Base-by-base conservation (phyloP, 2,329 filamentous ascomycete genomes). In the Colletotrichum abscissum region DNA sequence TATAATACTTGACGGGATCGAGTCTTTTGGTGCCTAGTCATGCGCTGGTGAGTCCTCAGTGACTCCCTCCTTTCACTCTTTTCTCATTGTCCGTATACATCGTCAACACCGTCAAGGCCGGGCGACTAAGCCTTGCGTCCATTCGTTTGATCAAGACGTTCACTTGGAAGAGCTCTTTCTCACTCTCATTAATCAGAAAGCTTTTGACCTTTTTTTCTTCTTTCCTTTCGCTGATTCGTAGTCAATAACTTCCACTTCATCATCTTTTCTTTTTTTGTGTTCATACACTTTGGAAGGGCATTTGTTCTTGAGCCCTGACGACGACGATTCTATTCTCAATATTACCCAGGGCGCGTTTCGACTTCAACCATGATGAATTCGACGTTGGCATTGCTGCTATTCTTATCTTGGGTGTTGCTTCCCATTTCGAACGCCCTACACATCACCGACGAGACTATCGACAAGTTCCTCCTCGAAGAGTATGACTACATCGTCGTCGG, bases 401-500 rank as follows among this genome's bases (percentile, higher is more conserved):
- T 63, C 16, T 9, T 49, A 19, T 35, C 60, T 9, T 42, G 35
- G 11, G 7, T 57, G 19, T 12, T 74, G 46, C 42, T 70, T 30
- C 38, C 73, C 35, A 9, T 33, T 38, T 63, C 66, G 16, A 22
- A 1, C 14, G 66, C 66, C 56, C 57, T 75, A 24, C 66, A 66
- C 16, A 75, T 75, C 54, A 74, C 62, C 19, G 58, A 58, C n/a
- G 30, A 59, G 28, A 75, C 65, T 22, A 58, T 74, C 1, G 71
- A 67, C 1, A 71, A 55, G 6, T 75, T 67, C 3, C 56, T 75
- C 5, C 70, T 67, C 19, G 14, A 8, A 11, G 59, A 71, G 9
- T 83, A 84, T 64, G 80, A 84, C 68, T 84, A 82, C 64, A 77
- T 87, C 19, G 78, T 88, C 54, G 80, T 86, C 30, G 86, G 86